Conservation (phyloP, 2,329 filamentous ascomycete species). For the Botrytis cinerea region DNA sequence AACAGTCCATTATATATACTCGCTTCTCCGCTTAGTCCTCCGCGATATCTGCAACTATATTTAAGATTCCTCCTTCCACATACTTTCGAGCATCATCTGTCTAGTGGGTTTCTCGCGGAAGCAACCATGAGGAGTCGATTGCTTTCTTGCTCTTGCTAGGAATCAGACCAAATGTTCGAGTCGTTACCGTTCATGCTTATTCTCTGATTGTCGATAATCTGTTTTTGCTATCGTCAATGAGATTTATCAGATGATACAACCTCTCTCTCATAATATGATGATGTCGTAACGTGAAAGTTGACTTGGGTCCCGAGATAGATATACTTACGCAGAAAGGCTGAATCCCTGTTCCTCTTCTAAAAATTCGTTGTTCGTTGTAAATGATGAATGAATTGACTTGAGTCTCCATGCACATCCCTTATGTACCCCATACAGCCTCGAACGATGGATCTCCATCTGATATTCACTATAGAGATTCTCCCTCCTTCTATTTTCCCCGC, state of each 20-base stretch:
- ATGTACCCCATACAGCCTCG: not conserved
- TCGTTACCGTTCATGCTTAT: not conserved
- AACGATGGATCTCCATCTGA: fast-evolving
- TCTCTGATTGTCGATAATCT: not conserved
- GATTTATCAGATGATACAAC: fast-evolving
- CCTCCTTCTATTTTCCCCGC: not conserved
- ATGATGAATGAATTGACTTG: not conserved
- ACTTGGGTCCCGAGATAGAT: fast-evolving
- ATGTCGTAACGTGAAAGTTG: not conserved
- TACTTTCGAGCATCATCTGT: not conserved
- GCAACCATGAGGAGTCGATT: not conserved
- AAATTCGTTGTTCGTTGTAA: fast-evolving
- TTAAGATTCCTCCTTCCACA: fast-evolving
- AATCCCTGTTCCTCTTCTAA: not conserved
- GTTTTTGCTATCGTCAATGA: no score
- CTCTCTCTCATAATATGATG: no score
- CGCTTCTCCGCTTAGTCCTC: not conserved
- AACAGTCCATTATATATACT: not conserved
- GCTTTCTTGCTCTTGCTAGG: not conserved
- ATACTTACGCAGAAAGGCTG: not conserved
- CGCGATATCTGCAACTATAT: not conserved
- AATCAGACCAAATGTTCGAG: not conserved
- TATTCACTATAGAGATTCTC: not conserved
- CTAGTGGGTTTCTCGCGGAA: not conserved
- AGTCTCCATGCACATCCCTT: not conserved